Conservation (phyloP, 148 eudicot genomes). For the Vaccinium myrtillus region DNA sequence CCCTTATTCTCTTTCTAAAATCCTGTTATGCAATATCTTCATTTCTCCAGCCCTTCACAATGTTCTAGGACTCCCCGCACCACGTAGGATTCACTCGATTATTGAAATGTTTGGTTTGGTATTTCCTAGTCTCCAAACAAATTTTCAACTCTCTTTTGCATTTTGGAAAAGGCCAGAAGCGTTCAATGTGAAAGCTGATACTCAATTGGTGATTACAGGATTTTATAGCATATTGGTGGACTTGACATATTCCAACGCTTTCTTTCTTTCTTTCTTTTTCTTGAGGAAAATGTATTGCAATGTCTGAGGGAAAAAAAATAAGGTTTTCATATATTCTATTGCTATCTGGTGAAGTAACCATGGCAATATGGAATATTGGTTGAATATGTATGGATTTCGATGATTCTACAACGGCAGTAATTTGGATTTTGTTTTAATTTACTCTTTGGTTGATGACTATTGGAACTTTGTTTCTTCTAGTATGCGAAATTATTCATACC, state of each 20-base stretch:
- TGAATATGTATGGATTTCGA: not conserved
- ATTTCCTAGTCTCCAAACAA: not conserved
- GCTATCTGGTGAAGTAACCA: not conserved
- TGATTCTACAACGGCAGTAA: not conserved
- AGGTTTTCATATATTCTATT: not conserved
- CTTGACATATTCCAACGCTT: not conserved
- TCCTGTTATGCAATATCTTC: not conserved
- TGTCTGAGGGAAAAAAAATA: not conserved
- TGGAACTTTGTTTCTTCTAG: not conserved
- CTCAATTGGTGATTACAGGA: not conserved
- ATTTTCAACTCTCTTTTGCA: not conserved
- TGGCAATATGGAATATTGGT: not conserved
- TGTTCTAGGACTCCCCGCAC: too few species aligned
- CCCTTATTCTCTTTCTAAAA: not conserved
- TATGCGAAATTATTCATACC: not conserved
- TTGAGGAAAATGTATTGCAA: not conserved
- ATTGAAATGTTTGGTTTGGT: not conserved
- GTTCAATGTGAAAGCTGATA: not conserved
- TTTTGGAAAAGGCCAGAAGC: not conserved
- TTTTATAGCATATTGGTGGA: not conserved
- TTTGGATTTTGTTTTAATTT: not conserved
- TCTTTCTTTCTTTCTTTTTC: not conserved
- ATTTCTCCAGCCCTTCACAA: not conserved
- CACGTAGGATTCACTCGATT: not conserved
- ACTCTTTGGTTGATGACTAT: too few species aligned